phyloP scores from a whole-genome alignment of 1,284 basidiomycete species.

The Heterobasidion parviporum region DNA sequence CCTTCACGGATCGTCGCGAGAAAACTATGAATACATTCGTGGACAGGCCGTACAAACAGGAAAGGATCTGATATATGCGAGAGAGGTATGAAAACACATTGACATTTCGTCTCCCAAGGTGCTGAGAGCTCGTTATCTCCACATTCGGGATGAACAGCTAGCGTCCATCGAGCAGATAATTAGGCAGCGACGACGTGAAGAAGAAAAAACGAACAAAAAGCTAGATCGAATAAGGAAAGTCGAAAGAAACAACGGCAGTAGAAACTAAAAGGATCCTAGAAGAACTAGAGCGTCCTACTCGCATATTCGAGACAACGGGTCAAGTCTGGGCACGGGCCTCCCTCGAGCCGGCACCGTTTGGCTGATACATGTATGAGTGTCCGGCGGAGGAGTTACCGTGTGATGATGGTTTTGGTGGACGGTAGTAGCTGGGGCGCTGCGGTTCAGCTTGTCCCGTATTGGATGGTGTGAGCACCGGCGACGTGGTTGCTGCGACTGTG shows the following conservation, averaged over 20 bases:
- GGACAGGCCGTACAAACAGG: no score
- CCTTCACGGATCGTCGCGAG: no score
- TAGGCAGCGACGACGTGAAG: neutral
- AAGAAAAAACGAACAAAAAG: neutral
- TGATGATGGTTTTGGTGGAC: slow-evolving; percentile 23
- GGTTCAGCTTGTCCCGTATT: slow-evolving; percentile 21
- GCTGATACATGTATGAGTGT: slow-evolving; percentile 38
- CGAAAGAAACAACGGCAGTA: neutral
- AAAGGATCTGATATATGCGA: no score
- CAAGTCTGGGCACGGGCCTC: neutral
- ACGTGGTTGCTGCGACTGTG: slow-evolving; percentile 29
- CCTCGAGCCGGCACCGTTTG: slow-evolving; percentile 22
- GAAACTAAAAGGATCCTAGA: neutral
- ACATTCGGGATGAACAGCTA: no score
- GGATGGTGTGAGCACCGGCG: slow-evolving; percentile 24
- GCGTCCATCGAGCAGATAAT: neutral
- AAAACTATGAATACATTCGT: no score
- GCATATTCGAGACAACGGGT: neutral
- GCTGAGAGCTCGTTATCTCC: no score
- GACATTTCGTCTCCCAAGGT: no score
- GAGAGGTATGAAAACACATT: no score
- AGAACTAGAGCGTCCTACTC: no score
- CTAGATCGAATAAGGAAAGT: neutral
- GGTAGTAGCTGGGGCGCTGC: slow-evolving; percentile 24
- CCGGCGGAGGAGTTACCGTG: slow-evolving; percentile 21